A percentile compares a stretch with the other conserved stretches of the same genome.
Conservation (phyloP, 441 rosid species). For the Populus hybrid region DNA sequence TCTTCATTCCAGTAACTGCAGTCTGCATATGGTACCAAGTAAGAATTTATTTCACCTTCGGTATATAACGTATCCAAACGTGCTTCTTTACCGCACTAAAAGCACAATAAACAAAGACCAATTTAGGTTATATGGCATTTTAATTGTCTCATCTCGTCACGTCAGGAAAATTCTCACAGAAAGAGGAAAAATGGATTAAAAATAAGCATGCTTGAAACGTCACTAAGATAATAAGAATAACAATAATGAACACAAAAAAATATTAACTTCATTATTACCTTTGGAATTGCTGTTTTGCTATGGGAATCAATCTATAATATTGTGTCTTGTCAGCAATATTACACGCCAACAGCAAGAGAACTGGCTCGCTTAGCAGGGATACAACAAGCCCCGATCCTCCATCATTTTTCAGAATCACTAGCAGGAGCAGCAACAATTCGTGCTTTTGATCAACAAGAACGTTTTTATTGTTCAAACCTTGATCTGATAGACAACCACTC, state of each 20-base stretch:
- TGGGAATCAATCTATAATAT: not conserved
- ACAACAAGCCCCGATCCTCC: constrained; percentile 94
- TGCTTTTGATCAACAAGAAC: constrained; percentile 76
- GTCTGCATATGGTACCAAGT: constrained; percentile 96
- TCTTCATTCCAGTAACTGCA: constrained; percentile 96
- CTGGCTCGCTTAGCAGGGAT: constrained; percentile 86
- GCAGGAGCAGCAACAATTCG: constrained; percentile 94
- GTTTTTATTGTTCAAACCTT: constrained; percentile 69
- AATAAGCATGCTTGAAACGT: not conserved
- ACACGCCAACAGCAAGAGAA: constrained; percentile 96
- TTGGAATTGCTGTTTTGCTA: not conserved
- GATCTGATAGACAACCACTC: constrained; percentile 74
- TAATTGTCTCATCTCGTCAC: not conserved
- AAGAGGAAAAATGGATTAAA: not conserved
- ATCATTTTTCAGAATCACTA: constrained; percentile 93
- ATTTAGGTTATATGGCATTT: not conserved
- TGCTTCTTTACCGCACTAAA: not conserved
- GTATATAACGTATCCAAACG: not conserved
- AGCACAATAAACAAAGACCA: not conserved
- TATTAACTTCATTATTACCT: constrained; percentile 4
- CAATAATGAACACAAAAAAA: not conserved
- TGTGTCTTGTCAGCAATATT: constrained; percentile 63
- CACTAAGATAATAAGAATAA: not conserved
- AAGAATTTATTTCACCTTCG: constrained; percentile 27
- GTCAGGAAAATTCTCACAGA: not conserved